Evolutionary conservation across 1,139 yeast genomes (phyloP).

Genomic region (Sugiyamaella japonica): DNA sequence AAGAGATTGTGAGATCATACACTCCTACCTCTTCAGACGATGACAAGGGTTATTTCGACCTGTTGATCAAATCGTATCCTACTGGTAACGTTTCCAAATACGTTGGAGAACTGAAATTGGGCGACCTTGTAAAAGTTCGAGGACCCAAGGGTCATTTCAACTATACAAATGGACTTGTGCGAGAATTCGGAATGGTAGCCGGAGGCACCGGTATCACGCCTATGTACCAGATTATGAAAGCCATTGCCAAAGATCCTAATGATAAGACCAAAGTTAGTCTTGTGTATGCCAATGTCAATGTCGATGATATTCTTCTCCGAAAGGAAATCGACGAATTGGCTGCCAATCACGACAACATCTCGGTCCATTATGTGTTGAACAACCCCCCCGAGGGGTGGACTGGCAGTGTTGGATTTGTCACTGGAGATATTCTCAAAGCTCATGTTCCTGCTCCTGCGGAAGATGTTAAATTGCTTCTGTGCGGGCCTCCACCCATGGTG

Average conservation of each 20-base stretch:
- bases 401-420: conserved; percentile 80
- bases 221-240: conserved; percentile 84
- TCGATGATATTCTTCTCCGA: conserved; percentile 75
- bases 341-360: conserved; percentile 64
- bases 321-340: conserved; percentile 75
- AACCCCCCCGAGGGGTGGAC: conserved; percentile 73
- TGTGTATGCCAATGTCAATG: conserved; percentile 76
- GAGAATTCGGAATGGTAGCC: conserved; percentile 81
- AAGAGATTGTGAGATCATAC: conserved; percentile 86
- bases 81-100: conserved; percentile 83
- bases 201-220: conserved; percentile 98
- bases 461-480: conserved; percentile 74
- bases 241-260: conserved; percentile 70
- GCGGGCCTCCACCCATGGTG: conserved; percentile 95
- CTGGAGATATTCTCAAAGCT: conserved; percentile 69
- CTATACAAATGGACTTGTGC: conserved; percentile 78
- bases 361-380: conserved; percentile 74
- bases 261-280: conserved; percentile 74
- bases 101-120: conserved; percentile 66
- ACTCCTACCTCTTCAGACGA: conserved; percentile 91
- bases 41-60: conserved; percentile 78
- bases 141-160: conserved; percentile 95
- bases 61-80: conserved; percentile 89
- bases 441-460: conserved; percentile 63
- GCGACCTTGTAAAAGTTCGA: conserved; percentile 69